Evolutionary conservation across 257 asterid species (phyloP), one percentile per base, ranked within the genome.

Genomic region (Solanum medicagineum): DNA sequence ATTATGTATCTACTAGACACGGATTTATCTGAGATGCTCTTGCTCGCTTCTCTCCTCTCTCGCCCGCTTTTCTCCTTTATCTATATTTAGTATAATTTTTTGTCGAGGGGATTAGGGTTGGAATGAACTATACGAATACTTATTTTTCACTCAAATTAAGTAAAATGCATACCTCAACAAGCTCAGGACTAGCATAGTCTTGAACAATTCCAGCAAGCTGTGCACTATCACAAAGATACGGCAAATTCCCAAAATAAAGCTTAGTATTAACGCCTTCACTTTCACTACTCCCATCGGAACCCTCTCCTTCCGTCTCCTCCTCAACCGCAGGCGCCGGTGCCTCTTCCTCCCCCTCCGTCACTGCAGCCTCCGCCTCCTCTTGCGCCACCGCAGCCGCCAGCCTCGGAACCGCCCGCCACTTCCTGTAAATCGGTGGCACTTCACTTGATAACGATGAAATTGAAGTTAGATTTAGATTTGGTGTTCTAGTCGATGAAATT

Each of bases 151-250:
- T 40, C 19, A 40, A 40, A 36, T 69, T 5, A 36, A 17, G 54
- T 10, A 11, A 77, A 24, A 42, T 77, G 63, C 10, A 59, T 84
- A 96, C 99, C 98, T 95, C 99, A 87, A 96, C 92, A 1, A 96
- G 94, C 90, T 96, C 99, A 10, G 98, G 98, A 66, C 93, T 94
- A 56, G 93, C 99, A 87, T 91, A 90, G 8, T 93, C 94, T 88
- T 95, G 99, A 88, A 95, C 89, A 29, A 96, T 91, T 22, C 98
- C 99, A 84, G 98, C 99, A 85, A 96, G 98, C 83, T 96, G 98
- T 40, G 98, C 92, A 89, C 98, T 94, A 68, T 96, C 98, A 85
- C 95, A 94, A 81, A 75, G 88, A 77, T 96, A 96, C 3, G 99
- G 98, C 94, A 96, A 94, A 77, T 95, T 96, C 62, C 99, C 98